Evolutionary conservation across 2,329 filamentous ascomycete genomes (phyloP).

Genomic region (Pseudogymnoascus sp.): DNA sequence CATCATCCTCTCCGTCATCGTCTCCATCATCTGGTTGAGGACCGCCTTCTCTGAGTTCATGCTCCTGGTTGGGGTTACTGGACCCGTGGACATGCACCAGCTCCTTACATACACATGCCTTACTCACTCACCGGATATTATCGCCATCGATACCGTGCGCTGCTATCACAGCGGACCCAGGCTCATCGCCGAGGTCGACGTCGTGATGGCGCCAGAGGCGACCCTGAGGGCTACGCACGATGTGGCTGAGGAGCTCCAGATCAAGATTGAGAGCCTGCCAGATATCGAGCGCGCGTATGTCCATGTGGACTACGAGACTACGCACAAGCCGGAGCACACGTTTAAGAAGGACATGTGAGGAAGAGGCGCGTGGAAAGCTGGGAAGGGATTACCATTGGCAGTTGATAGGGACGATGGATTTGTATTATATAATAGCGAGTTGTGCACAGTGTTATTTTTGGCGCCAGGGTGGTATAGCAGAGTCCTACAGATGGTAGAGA

Average conservation of each 20-base stretch:
- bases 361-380: neutral
- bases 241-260: conserved; percentile 86
- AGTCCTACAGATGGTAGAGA: neutral
- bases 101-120: conserved; percentile 94
- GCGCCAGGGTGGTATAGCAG: neutral
- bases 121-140: conserved; percentile 76
- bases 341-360: conserved; percentile 53
- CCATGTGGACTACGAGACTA: conserved; percentile 95
- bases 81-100: conserved; percentile 77
- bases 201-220: conserved; percentile 77
- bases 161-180: conserved; percentile 86
- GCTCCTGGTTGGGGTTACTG: conserved; percentile 81
- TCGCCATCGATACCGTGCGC: conserved; percentile 87
- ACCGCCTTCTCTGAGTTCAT: conserved; percentile 88
- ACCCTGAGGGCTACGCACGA: conserved; percentile 78
- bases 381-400: neutral
- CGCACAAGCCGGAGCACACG: conserved; percentile 79
- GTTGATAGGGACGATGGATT: neutral
- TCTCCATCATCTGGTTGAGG: conserved; percentile 71
- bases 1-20: conserved; percentile 70
- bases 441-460: neutral
- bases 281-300: conserved; percentile 92
- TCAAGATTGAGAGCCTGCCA: conserved; percentile 84
- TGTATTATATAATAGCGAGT: neutral
- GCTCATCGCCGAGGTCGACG: conserved; percentile 89